Evolutionary conservation across 2,329 filamentous ascomycete genomes (phyloP).

Genomic region (Bipolaris victoriae): DNA sequence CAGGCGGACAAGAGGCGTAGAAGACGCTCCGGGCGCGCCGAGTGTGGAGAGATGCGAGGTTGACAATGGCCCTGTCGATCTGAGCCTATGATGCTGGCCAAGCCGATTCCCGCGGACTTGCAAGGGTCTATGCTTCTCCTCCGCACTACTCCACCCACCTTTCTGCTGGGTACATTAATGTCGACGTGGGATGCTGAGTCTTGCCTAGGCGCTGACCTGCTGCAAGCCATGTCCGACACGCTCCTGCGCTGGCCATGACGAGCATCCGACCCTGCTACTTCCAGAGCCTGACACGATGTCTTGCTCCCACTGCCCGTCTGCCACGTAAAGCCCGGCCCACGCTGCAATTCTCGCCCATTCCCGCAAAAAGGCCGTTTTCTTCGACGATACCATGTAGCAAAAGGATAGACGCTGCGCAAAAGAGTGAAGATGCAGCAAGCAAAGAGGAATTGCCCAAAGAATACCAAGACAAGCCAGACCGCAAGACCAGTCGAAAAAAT

Average conservation of each 20-base stretch:
- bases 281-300: conserved; percentile 32
- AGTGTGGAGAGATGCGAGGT: conserved; percentile 29
- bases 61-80: conserved; percentile 25
- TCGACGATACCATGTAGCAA: conserved; percentile 19
- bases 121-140: conserved; percentile 21
- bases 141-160: conserved; percentile 19
- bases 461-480: conserved; percentile 12
- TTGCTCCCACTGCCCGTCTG: conserved; percentile 18
- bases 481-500: conserved; percentile 38
- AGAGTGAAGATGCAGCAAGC: conserved; percentile 21
- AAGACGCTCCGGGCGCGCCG: conserved; percentile 26
- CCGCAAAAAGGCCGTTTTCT: conserved; percentile 22
- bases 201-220: neutral
- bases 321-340: conserved; percentile 1
- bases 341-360: conserved; percentile 12
- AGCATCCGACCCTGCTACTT: conserved; percentile 28
- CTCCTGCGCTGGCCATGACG: conserved; percentile 33
- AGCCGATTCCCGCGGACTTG: conserved; percentile 22
- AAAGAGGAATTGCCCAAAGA: conserved; percentile 24
- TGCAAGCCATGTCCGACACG: conserved; percentile 26
- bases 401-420: conserved; percentile 35
- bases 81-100: conserved; percentile 40
- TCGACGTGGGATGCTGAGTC: neutral
- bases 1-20: conserved; percentile 23
- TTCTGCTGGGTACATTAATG: neutral